phyloP scores from a whole-genome alignment of 257 asterid genomes.

The Avicennia marina region DNA sequence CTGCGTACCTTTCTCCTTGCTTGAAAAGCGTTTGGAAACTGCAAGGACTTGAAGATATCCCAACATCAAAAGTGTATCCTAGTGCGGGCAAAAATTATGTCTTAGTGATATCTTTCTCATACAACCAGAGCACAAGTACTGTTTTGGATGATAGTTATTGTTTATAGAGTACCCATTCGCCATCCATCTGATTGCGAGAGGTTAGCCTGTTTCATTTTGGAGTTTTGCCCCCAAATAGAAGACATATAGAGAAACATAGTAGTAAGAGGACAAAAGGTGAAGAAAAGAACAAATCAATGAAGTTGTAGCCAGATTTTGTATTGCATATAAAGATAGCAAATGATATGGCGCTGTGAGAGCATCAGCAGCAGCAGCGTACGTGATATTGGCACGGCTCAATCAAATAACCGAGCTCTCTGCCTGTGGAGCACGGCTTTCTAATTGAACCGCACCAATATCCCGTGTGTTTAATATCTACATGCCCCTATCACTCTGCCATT shows the following conservation, averaged over 20 bases:
- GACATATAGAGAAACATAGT: background rate
- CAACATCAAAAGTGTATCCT: slow-evolving; percentile 10
- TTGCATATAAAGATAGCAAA: too few species aligned
- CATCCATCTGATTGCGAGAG: background rate
- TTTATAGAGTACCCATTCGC: background rate
- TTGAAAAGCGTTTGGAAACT: background rate
- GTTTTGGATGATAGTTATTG: slow-evolving; percentile 12
- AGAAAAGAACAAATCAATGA: too few species aligned
- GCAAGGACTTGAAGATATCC: background rate
- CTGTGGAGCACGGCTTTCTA: slow-evolving; percentile 54
- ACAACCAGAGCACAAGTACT: slow-evolving; percentile 20
- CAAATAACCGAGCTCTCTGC: slow-evolving; percentile 57
- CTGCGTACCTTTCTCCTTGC: background rate
- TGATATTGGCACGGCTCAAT: slow-evolving; percentile 99
- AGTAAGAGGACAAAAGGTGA: too few species aligned
- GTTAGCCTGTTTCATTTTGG: background rate
- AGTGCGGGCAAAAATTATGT: slow-evolving; percentile 18
- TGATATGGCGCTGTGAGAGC: too few species aligned
- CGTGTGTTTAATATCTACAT: slow-evolving; percentile 27
- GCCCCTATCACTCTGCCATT: slow-evolving; percentile 15
- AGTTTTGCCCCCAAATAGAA: background rate
- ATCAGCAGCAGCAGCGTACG: slow-evolving; percentile 25
- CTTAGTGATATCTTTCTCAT: slow-evolving; percentile 1
- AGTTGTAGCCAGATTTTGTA: too few species aligned
- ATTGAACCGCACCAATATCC: slow-evolving; percentile 98